These are phyloP conservation scores for Wakefieldia striispora DNA, from an alignment of 768 basidiomycete genomes.

Conservation along the genomic window DNA sequence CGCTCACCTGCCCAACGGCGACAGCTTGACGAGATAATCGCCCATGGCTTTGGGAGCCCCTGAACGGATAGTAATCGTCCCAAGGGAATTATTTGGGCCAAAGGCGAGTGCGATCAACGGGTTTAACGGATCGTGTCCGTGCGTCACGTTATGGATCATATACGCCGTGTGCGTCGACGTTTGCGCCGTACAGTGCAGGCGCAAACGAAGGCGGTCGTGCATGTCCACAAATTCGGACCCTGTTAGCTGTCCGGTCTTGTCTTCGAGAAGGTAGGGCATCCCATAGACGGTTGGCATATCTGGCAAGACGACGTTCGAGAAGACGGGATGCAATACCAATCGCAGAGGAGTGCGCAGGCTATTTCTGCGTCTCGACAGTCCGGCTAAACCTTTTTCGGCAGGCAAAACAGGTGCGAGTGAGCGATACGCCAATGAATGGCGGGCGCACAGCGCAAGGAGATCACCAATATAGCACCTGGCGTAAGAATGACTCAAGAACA, in stretches of 20 bases:
- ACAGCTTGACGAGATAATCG: slow-evolving; percentile 47
- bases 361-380: slow-evolving; percentile 21
- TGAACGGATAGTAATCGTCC: slow-evolving; percentile 47
- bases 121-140: slow-evolving; percentile 25
- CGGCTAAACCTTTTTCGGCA: slow-evolving; percentile 25
- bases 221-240: slow-evolving; percentile 63
- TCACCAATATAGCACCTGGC: slow-evolving; percentile 15
- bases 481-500: slow-evolving; percentile 10
- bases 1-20: slow-evolving; percentile 42
- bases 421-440: slow-evolving; percentile 16
- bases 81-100: slow-evolving; percentile 47
- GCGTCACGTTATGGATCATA: slow-evolving; percentile 47
- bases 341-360: slow-evolving; percentile 6
- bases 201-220: slow-evolving; percentile 55
- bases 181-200: slow-evolving; percentile 46
- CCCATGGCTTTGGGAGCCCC: slow-evolving; percentile 44
- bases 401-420: slow-evolving; percentile 15
- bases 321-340: neutral
- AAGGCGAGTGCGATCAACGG: slow-evolving; percentile 53
- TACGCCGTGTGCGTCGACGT: slow-evolving; percentile 44
- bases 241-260: slow-evolving; percentile 51
- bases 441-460: slow-evolving; percentile 18
- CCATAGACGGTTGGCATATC: slow-evolving; percentile 43
- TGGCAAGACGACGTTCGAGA: slow-evolving; percentile 2
- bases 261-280: slow-evolving; percentile 63